Evolutionary conservation across 2,329 filamentous ascomycete genomes (phyloP), one percentile per base, ranked within the genome.

Genomic region (Penicillium sp.): DNA sequence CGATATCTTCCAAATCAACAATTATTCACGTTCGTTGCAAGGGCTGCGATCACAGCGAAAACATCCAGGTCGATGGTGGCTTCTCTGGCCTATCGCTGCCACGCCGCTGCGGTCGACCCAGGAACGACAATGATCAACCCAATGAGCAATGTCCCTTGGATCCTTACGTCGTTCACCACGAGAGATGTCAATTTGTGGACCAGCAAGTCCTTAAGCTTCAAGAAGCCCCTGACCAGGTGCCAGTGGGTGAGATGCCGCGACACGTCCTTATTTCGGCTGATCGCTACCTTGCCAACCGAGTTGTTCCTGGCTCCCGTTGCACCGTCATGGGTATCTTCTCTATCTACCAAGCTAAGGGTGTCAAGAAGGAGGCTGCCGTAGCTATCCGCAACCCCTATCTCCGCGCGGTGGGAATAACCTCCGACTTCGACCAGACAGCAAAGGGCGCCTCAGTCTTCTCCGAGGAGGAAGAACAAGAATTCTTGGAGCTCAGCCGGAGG

Each of bases 151-250:
- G 94, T 69, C 93, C 93, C 0, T 78, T 99, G 60, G 94, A 99
- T 69, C 94, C 94, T 17, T 99, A 97, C 77, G 96, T 94, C 69
- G 91, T 99, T 57, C 83, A 94, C 58, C 94, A 99, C 72, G 94
- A 99, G 75, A 92, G 89, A 73, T 96, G 90, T 38, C 86, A 87
- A 62, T 99, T 99, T 72, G 93, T 97, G 68, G 94, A 99, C 70
- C 94, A 99, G 76, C 94, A 99, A 75, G 91, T 99, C 59, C 89
- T 99, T 73, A 99, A 99, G 76, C 85, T 99, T 19, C 94, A 99
- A 73, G 94, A 99, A 77, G 94, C 93, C 0, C 94, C 94, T 1
- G 94, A 99, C 70, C 92, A 97, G 75, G 94, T 99, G 0, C 94
- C 94, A 0, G 94, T 99, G 1, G 94, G 94, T 78, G 94, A 99